These are phyloP conservation scores for Cinnamomum chago DNA, from an alignment of 164 flowering plant species.

Conservation along the genomic window DNA sequence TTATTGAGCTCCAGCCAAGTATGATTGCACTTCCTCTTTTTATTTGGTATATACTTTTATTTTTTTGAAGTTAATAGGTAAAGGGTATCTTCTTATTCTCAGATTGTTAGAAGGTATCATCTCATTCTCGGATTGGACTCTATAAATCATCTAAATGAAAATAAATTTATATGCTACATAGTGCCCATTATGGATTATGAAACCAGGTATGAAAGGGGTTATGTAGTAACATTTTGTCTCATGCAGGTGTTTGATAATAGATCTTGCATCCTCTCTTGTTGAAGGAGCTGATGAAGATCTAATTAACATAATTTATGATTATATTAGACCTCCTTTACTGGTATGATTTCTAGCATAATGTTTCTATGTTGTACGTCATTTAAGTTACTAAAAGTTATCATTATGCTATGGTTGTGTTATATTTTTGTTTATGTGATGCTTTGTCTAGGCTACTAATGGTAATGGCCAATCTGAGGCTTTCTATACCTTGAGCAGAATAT, in stretches of 20 bases:
- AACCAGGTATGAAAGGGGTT: background rate
- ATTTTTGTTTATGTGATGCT: background rate
- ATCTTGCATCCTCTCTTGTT: conserved; percentile 63
- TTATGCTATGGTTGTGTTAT: background rate
- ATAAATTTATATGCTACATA: no score
- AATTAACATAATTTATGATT: conserved; percentile 44
- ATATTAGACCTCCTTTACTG: conserved; percentile 44
- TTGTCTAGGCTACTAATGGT: conserved; percentile 39
- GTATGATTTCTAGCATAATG: conserved; percentile 23
- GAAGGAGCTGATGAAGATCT: conserved; percentile 75
- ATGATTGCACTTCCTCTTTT: background rate
- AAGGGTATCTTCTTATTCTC: background rate
- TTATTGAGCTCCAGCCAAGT: no score
- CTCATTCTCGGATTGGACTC: background rate
- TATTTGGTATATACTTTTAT: no score
- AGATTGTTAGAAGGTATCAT: background rate
- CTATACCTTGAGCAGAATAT: conserved; percentile 51
- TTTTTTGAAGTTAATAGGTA: background rate
- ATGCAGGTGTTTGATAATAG: conserved; percentile 54
- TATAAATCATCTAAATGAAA: no score
- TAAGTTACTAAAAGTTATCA: background rate
- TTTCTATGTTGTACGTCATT: background rate
- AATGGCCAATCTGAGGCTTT: conserved; percentile 46
- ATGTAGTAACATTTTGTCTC: background rate
- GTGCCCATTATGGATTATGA: background rate